Percentiles rank a stretch among this genome's conserved stretches.
phyloP scores from a whole-genome alignment of 768 basidiomycete species.

The Tricholoma sp. region DNA sequence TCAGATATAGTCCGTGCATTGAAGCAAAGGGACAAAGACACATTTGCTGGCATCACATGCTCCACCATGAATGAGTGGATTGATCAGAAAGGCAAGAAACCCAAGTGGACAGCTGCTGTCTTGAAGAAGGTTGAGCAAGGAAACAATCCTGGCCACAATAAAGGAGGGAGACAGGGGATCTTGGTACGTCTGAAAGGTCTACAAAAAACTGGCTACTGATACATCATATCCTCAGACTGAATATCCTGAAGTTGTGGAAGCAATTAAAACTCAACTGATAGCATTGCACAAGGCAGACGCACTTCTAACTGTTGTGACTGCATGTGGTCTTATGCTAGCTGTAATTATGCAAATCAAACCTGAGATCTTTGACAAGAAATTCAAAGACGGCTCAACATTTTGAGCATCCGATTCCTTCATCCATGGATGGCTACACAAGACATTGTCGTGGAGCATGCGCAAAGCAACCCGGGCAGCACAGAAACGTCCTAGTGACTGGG shows the following conservation, averaged over 20 bases:
- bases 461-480: conserved; percentile 28
- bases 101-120: conserved; percentile 15
- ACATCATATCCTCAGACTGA: neutral
- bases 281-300: conserved; percentile 6
- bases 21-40: neutral
- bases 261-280: too few relatives aligned
- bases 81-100: conserved; percentile 11
- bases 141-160: neutral
- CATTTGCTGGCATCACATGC: neutral
- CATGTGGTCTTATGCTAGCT: conserved; percentile 25
- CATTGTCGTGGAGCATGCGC: conserved; percentile 18
- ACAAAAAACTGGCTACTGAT: neutral
- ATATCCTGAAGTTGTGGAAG: neutral
- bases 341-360: conserved; percentile 17
- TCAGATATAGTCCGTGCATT: neutral
- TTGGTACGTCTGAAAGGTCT: neutral
- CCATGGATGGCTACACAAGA: conserved; percentile 5
- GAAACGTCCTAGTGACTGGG: conserved; percentile 24
- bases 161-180: neutral
- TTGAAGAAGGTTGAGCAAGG: conserved; percentile 7
- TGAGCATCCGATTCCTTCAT: conserved; percentile 21
- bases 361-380: conserved; percentile 19
- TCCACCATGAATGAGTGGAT: conserved; percentile 13
- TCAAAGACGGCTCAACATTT: conserved; percentile 22
- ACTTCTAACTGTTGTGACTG: conserved; percentile 15